Percentiles rank a stretch among this genome's conserved stretches.
These are phyloP conservation scores for Leucocoprinus birnbaumii DNA, from an alignment of 768 basidiomycete genomes.

Conservation along the genomic window DNA sequence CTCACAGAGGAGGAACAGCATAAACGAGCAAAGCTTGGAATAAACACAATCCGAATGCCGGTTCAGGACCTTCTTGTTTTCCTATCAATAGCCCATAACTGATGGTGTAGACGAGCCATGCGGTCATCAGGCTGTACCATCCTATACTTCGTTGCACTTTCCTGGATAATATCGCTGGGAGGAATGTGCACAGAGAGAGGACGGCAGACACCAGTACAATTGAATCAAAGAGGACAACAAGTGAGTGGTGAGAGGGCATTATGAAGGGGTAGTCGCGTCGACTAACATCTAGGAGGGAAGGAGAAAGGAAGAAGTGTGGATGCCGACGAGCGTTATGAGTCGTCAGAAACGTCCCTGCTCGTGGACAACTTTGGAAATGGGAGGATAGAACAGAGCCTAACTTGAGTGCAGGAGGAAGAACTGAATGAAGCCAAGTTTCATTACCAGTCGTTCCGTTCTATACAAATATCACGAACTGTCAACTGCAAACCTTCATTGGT, in stretches of 20 bases:
- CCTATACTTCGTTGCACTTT: conserved; percentile 1
- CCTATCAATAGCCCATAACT: conserved; percentile 7
- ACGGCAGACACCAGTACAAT: not conserved
- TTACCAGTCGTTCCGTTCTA: no score
- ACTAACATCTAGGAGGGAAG: not conserved
- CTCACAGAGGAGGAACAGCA: conserved; percentile 8
- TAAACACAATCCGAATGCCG: not conserved
- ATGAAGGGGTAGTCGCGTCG: not conserved
- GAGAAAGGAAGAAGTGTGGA: not conserved
- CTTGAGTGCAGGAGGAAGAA: no score
- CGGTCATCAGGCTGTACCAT: conserved; percentile 10
- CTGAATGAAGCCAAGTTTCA: no score
- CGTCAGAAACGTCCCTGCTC: not conserved
- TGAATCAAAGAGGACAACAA: conserved; percentile 9
- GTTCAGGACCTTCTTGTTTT: conserved; percentile 8
- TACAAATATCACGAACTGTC: no score
- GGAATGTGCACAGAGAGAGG: conserved; percentile 3
- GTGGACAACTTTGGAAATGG: no score
- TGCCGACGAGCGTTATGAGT: not conserved
- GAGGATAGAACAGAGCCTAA: no score
- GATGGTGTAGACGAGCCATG: conserved; percentile 5
- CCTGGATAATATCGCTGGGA: conserved; percentile 6
- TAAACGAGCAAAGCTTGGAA: conserved; percentile 3
- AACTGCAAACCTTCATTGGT: no score
- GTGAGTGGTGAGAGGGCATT: conserved; percentile 6